Evolutionary conservation across 768 basidiomycete genomes (phyloP), one percentile per base, ranked within the genome.

Genomic region (Fibroporia radiculosa): DNA sequence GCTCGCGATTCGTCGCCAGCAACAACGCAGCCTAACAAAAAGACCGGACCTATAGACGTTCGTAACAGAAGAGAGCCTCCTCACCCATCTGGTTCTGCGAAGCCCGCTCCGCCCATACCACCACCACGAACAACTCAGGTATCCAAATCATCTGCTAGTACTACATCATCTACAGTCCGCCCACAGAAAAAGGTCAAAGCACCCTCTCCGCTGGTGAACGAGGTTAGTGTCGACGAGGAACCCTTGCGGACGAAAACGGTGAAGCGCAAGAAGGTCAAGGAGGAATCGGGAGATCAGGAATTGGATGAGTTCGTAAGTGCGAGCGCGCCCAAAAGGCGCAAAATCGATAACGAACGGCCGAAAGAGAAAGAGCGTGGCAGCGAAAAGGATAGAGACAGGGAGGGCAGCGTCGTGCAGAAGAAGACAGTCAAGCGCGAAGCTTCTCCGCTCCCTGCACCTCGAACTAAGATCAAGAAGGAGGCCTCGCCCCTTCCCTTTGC

Each of bases 391-490:
- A 22, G 44, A 29, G 55, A 51, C 40, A 29, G 48, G 47, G 33
- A 54, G 36, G 36, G 46, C 16, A 13, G 54, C 16, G 55, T 57
- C 28, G 45, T 50, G 11, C 53, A 50, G 35, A 71, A 66, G 53
- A 75, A 72, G 56, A 61, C 63, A 4, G 58, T 42, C 3, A 24
- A 26, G 23, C 57, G 48, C n/a, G 67, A 61, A 6, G 48, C 45
- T 20, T 54, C 53, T 33, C 44, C 54, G 5, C 43, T 45, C 24
- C 38, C 35, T 5, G 53, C 59, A 7, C 49, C 48, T 16, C 54
- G 55, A 48, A 41, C 52, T 36, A 75, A 66, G 48, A 53, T 61
- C 22, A 70, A 64, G 54, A 68, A 70, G 44, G 68, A 70, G 16
- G 47, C 61, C 1, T 64, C 54, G 2, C 45, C 53, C 7, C 44